Conservation (phyloP, 257 asterid species). For the Solanum appendiculatum region DNA sequence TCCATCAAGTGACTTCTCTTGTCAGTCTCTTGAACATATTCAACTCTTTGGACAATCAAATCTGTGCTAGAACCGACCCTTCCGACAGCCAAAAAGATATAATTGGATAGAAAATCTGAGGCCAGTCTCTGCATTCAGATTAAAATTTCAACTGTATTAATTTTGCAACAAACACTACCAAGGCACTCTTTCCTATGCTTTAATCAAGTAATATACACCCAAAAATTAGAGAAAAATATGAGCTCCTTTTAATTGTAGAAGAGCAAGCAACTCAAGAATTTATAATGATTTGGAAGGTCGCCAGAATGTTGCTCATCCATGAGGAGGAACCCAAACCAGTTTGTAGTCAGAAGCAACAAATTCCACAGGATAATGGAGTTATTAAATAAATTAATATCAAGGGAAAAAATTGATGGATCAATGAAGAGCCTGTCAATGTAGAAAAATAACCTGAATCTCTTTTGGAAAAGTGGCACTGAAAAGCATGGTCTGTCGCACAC, state of each 20-base stretch:
- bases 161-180: neutral
- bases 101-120: slow-evolving; percentile 66
- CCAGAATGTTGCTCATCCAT: neutral
- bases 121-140: slow-evolving; percentile 70
- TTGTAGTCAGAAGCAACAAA: neutral
- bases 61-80: slow-evolving; percentile 99
- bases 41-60: slow-evolving; percentile 92
- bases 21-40: slow-evolving; percentile 87
- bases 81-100: slow-evolving; percentile 89
- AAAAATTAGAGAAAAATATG: neutral
- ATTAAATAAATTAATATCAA: neutral
- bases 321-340: neutral
- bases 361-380: neutral
- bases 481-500: slow-evolving; percentile 82
- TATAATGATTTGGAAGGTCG: neutral
- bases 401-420: neutral
- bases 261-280: neutral
- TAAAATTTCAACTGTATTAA: slow-evolving; percentile 3
- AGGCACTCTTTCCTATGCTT: neutral
- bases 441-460: slow-evolving; percentile 77
- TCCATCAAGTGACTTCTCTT: slow-evolving; percentile 97
- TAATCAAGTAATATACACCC: neutral
- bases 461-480: slow-evolving; percentile 96
- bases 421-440: neutral
- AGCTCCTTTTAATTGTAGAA: neutral